These are phyloP conservation scores for Pouteria glomerata DNA, from an alignment of 148 eudicot genomes.

Conservation along the genomic window DNA sequence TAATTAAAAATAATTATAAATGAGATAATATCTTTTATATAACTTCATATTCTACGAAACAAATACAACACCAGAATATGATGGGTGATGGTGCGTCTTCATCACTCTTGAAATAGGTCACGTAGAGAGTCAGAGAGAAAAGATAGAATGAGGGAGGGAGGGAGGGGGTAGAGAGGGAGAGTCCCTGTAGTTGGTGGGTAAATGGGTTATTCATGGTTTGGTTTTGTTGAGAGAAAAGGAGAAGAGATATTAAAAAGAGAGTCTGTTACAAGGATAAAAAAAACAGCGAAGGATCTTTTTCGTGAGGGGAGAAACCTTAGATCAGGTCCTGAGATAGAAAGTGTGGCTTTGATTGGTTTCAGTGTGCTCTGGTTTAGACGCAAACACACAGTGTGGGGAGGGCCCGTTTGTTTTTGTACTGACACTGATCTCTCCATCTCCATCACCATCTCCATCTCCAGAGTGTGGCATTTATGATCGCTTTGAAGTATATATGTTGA, in stretches of 20 bases:
- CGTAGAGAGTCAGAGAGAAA: no score
- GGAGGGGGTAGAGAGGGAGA: no score
- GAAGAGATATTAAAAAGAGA: neutral
- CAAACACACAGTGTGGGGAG: slow-evolving; percentile 3
- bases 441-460: no score
- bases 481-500: slow-evolving; percentile 3
- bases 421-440: neutral
- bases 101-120: no score
- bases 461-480: neutral
- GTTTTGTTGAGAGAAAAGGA: neutral
- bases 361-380: neutral
- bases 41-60: no score
- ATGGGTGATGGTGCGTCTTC: no score
- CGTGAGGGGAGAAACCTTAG: slow-evolving; percentile 10
- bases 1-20: no score
- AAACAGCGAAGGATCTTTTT: slow-evolving; percentile 10
- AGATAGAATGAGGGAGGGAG: no score
- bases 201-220: no score
- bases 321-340: slow-evolving; percentile 4
- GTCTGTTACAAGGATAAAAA: neutral
- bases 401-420: slow-evolving; percentile 1
- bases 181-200: no score
- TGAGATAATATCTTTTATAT: no score
- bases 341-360: neutral
- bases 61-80: no score